Base-by-base conservation (phyloP, 495 filamentous ascomycete genomes). In the Aspergillus ostianus region DNA sequence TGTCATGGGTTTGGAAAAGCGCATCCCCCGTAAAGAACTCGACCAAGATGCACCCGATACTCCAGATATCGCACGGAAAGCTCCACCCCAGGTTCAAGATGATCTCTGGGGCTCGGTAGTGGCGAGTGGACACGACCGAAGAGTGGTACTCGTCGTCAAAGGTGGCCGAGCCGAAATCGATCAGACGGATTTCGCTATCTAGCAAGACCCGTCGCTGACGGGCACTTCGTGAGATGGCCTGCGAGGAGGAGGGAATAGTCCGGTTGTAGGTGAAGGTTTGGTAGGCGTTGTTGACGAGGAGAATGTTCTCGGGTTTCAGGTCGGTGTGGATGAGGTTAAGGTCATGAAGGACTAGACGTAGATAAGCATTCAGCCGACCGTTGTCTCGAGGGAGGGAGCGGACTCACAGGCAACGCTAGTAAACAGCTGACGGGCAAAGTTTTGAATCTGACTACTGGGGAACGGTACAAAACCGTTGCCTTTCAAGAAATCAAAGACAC, bases 121-220 rank as follows among this genome's bases (percentile, higher is more conserved):
- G 95, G 13, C 94, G 84, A 0, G 94, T 98, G 6, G 92, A 96
- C 6, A 98, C 94, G 2, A 98, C 95, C 0, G 91, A 95, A 2
- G 92, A 97, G 70, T 98, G 94, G 64, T 98, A 98, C 74, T 98
- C 94, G 63, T 98, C 95, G 55, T 98, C 90, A 68, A 98, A 98
- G 0, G 94, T 98, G 19, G 95, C 95, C 7, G 92, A 97, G 6
- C 95, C 94, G 75, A 98, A 98, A 72, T 98, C 94, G 57, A 98
- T 98, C 23, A 98, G 78, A 17, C 95, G 88, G 63, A 98, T 98
- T 73, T 98, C 95, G 19, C 93, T 96, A 69, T 96, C 92, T 3
- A 98, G 82, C 19, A 98, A 78, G 0, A 98, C 95, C 56, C 88
- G 87, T 47, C 94, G 83, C 69, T 96, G 91, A 13, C 88, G 87